phyloP scores from a whole-genome alignment of 306 rosid genomes.

The Quercus suber region DNA sequence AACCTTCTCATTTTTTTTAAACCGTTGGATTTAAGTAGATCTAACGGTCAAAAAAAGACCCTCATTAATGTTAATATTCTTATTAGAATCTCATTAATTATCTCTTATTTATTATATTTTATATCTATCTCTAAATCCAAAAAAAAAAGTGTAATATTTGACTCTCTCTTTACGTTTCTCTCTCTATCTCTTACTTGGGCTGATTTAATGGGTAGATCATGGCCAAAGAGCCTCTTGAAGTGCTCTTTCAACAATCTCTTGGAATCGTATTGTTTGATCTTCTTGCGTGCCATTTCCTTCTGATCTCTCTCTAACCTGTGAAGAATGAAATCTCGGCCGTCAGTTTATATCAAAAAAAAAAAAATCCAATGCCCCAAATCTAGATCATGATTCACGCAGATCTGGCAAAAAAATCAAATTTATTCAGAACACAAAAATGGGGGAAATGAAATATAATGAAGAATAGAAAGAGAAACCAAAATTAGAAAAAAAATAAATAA shows the following conservation, averaged over 20 bases:
- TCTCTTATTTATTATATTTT: no score
- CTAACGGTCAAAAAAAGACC: no score
- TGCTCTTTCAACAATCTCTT: constrained; percentile 98
- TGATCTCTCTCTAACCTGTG: not conserved
- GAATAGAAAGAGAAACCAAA: not conserved
- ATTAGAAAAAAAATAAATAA: not conserved
- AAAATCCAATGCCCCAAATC: constrained; percentile 23
- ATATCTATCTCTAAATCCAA: no score
- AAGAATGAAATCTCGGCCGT: not conserved
- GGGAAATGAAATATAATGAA: not conserved
- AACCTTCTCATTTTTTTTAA: no score
- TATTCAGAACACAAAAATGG: not conserved
- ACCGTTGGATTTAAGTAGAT: no score
- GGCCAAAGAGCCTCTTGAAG: constrained; percentile 78
- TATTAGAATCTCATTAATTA: no score
- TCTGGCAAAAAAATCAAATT: not conserved
- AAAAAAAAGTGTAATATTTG: no score
- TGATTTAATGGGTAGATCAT: constrained; percentile 70
- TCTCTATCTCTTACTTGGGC: constrained; percentile 57
- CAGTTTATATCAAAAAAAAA: not conserved
- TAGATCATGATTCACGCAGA: not conserved
- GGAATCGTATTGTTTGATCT: constrained; percentile 97
- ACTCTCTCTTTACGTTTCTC: no score
- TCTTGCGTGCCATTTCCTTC: constrained; percentile 91
- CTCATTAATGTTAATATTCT: no score